Percentiles rank a stretch among this genome's conserved stretches.
Conservation (phyloP, 306 rosid species). For the Inga leiocalycina region DNA sequence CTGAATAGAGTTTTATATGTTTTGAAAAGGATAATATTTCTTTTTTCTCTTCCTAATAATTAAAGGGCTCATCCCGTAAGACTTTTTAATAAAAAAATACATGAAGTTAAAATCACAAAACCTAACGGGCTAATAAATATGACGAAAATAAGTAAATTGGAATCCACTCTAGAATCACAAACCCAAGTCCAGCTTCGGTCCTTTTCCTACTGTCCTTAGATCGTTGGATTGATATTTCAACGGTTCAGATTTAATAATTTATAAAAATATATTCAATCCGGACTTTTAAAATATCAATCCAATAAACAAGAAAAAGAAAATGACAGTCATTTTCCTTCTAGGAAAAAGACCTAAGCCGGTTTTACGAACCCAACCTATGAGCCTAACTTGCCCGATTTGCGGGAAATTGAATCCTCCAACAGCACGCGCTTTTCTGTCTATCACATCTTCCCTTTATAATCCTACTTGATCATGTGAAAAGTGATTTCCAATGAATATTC, state of each 20-base stretch:
- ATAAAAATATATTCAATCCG: too few relatives aligned
- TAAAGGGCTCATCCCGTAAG: neutral
- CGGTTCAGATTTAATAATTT: too few relatives aligned
- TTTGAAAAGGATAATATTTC: neutral
- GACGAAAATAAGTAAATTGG: neutral
- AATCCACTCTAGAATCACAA: too few relatives aligned
- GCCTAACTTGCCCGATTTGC: neutral
- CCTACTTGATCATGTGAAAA: neutral
- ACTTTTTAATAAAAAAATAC: too few relatives aligned
- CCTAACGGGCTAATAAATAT: neutral
- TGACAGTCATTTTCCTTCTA: too few relatives aligned
- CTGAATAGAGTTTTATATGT: neutral
- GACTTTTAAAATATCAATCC: too few relatives aligned
- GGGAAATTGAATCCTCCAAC: neutral
- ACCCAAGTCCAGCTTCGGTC: too few relatives aligned
- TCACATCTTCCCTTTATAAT: too few relatives aligned
- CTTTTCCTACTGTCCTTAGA: too few relatives aligned
- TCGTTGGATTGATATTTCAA: too few relatives aligned
- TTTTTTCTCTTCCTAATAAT: neutral
- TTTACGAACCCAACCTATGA: neutral
- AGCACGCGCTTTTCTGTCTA: neutral
- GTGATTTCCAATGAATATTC: neutral
- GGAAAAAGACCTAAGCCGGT: too few relatives aligned
- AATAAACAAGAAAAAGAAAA: too few relatives aligned
- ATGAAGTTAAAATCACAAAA: neutral